phyloP scores from a whole-genome alignment of 169 alveolate species.

The Perkinsus olseni region DNA sequence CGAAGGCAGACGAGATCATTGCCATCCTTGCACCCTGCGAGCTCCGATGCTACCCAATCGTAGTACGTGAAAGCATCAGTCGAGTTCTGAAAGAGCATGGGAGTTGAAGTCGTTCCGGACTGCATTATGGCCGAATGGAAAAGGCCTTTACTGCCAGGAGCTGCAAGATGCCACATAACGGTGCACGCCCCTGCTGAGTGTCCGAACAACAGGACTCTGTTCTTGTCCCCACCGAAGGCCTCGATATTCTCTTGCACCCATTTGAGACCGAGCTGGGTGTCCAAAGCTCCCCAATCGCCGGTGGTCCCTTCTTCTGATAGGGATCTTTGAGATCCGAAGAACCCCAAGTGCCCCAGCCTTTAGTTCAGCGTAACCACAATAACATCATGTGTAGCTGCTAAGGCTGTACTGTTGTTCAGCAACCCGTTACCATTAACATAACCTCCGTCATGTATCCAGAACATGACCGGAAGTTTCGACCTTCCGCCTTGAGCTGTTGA shows the following conservation, averaged over 20 bases:
- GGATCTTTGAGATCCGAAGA: neutral
- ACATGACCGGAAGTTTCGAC: neutral
- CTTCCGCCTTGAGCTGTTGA: neutral
- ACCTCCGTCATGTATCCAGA: neutral
- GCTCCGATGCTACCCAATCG: neutral
- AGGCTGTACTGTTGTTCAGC: neutral
- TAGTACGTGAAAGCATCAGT: neutral
- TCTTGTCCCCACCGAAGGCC: constrained; percentile 45
- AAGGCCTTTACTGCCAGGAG: constrained; percentile 9
- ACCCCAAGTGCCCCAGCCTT: neutral
- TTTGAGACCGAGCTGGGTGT: constrained; percentile 38
- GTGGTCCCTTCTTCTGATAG: neutral
- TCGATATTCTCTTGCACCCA: constrained; percentile 44
- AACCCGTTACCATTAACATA: neutral
- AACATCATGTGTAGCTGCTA: neutral
- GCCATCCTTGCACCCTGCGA: neutral
- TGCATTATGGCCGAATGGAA: neutral
- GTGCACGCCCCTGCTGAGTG: constrained; percentile 44
- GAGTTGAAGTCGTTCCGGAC: neutral
- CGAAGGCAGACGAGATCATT: neutral
- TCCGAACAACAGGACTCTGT: constrained; percentile 36
- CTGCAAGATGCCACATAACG: constrained; percentile 24
- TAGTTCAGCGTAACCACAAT: neutral
- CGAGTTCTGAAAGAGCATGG: neutral
- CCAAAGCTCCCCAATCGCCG: constrained; percentile 42